phyloP scores from a whole-genome alignment of 2,329 filamentous ascomycete genomes.

The Neofusicoccum ribis region DNA sequence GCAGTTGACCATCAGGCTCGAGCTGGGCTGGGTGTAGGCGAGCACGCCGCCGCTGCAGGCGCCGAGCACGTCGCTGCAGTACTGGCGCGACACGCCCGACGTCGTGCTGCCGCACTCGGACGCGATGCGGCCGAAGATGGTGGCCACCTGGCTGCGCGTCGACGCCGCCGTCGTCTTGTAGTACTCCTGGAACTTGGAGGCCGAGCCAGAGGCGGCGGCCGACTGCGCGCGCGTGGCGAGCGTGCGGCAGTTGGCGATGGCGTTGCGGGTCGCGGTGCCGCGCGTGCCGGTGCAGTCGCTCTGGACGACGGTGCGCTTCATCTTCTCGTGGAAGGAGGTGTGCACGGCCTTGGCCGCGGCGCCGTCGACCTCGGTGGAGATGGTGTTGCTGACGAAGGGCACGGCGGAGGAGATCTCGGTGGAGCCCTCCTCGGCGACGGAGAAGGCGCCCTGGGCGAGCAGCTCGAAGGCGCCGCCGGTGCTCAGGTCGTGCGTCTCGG shows the following conservation, averaged over 20 bases:
- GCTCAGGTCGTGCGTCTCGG: constrained; percentile 55
- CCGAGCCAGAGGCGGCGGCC: constrained; percentile 51
- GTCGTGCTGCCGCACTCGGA: constrained; percentile 56
- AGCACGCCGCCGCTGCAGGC: constrained; percentile 56
- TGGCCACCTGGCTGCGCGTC: constrained; percentile 47
- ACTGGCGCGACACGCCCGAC: constrained; percentile 48
- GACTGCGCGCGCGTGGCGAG: constrained; percentile 56
- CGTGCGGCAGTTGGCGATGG: constrained; percentile 55
- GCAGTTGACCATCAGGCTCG: constrained; percentile 63
- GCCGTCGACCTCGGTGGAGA: constrained; percentile 58
- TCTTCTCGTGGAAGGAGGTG: constrained; percentile 50
- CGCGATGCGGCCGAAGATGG: constrained; percentile 54
- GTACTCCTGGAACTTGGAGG: constrained; percentile 56
- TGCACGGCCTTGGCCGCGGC: constrained; percentile 55
- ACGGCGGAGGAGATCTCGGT: constrained; percentile 58
- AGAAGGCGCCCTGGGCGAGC: constrained; percentile 57
- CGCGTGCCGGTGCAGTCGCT: constrained; percentile 56
- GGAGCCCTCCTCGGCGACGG: constrained; percentile 54
- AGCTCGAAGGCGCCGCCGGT: constrained; percentile 57
- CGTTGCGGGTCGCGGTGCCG: constrained; percentile 48
- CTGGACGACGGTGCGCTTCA: constrained; percentile 36
- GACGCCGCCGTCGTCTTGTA: constrained; percentile 58
- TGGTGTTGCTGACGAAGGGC: constrained; percentile 59
- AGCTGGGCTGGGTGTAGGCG: constrained; percentile 62
- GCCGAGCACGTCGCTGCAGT: constrained; percentile 61